These are phyloP conservation scores for Pseudohalonectria lignicola DNA, from an alignment of 2,329 filamentous ascomycete genomes.

Conservation along the genomic window DNA sequence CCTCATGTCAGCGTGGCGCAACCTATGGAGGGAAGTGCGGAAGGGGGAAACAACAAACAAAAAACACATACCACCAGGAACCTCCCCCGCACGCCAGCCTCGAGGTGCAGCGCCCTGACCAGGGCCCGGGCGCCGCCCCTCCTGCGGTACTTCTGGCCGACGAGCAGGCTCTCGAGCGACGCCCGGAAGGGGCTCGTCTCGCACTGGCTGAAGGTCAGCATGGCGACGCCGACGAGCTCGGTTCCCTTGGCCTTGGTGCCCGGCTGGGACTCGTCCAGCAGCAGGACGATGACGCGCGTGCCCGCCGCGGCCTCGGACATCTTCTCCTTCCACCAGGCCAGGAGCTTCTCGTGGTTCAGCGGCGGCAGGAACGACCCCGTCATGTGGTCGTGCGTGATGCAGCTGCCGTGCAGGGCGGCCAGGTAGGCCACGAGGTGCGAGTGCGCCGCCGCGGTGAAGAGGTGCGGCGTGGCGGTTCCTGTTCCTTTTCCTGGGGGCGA, in stretches of 20 bases:
- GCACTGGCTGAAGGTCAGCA: slow-evolving; percentile 36
- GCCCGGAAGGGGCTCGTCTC: slow-evolving; percentile 47
- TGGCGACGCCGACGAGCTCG: slow-evolving; percentile 44
- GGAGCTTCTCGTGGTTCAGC: slow-evolving; percentile 41
- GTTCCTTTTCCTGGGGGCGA: background rate
- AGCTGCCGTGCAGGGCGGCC: slow-evolving; percentile 45
- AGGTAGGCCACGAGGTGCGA: slow-evolving; percentile 43
- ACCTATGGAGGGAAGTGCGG: no score
- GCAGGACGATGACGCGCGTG: slow-evolving; percentile 39
- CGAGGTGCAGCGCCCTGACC: slow-evolving; percentile 41
- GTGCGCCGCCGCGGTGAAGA: slow-evolving; percentile 34
- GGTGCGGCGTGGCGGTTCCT: slow-evolving; percentile 20
- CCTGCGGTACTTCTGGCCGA: slow-evolving; percentile 37
- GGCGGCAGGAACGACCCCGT: slow-evolving; percentile 50
- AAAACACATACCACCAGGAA: slow-evolving; percentile 39
- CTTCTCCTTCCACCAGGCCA: slow-evolving; percentile 44
- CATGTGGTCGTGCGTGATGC: slow-evolving; percentile 45
- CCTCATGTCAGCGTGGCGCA: no score
- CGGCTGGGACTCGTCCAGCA: slow-evolving; percentile 26
- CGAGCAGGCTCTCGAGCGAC: slow-evolving; percentile 45
- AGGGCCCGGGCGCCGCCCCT: slow-evolving; percentile 40
- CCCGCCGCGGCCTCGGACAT: slow-evolving; percentile 34
- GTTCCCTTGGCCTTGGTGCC: slow-evolving; percentile 24
- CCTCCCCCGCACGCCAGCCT: slow-evolving; percentile 36
- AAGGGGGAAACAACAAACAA: slow-evolving; percentile 12